A percentile compares a stretch with the other conserved stretches of the same genome.
phyloP scores from a whole-genome alignment of 192 early-diverging fungal species.

The Mortierella alpina region DNA sequence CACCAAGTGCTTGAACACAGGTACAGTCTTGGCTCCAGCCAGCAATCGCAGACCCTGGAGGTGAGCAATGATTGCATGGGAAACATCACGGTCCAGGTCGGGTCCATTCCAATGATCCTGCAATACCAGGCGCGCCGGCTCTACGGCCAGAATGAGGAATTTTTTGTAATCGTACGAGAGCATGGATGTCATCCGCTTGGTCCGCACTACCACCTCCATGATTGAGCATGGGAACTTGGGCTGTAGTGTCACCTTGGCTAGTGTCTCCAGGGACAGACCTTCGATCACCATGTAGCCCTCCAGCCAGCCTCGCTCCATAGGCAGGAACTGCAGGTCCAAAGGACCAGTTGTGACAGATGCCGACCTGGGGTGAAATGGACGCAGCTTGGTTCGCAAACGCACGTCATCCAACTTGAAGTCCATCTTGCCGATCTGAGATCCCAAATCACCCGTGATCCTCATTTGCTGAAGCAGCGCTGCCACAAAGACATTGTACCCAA shows the following conservation, averaged over 20 bases:
- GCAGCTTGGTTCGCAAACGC: constrained; percentile 48
- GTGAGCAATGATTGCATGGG: constrained; percentile 23
- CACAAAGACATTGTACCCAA: constrained; percentile 58
- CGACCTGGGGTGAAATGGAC: constrained; percentile 54
- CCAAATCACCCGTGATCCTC: constrained; percentile 67
- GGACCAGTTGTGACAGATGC: constrained; percentile 52
- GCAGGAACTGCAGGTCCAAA: constrained; percentile 57
- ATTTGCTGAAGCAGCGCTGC: constrained; percentile 58
- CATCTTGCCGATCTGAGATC: constrained; percentile 72
- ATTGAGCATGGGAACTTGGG: constrained; percentile 49
- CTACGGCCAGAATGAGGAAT: constrained; percentile 70
- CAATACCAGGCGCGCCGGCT: constrained; percentile 61
- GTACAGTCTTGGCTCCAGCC: constrained; percentile 42
- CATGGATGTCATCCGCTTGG: constrained; percentile 63
- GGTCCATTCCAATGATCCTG: constrained; percentile 62
- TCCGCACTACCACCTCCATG: constrained; percentile 54
- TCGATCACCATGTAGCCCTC: constrained; percentile 70
- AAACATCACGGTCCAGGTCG: constrained; percentile 33
- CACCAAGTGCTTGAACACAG: constrained; percentile 44
- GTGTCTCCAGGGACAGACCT: constrained; percentile 37
- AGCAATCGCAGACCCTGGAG: constrained; percentile 34
- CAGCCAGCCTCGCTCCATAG: constrained; percentile 49
- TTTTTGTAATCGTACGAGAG: constrained; percentile 84
- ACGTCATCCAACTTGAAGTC: constrained; percentile 62
- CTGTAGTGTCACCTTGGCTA: constrained; percentile 27